phyloP scores from a whole-genome alignment of 2,329 filamentous ascomycete genomes.

The Magnaporthiopsis rhizophila region DNA sequence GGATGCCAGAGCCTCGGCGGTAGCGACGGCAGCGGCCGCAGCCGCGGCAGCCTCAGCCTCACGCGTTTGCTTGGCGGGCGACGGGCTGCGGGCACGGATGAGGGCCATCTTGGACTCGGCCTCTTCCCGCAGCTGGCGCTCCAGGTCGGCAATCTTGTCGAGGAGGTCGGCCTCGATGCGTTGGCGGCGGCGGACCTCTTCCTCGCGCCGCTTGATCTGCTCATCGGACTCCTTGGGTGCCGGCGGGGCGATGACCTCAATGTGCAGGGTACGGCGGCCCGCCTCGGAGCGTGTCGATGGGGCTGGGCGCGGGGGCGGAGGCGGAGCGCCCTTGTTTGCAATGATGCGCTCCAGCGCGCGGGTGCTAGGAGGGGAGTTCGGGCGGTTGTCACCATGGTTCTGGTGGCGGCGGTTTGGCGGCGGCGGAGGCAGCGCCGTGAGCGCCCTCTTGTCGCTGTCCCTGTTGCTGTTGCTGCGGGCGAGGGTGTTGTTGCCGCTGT shows the following conservation, averaged over 20 bases:
- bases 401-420: background rate
- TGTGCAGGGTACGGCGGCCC: slow-evolving; percentile 2
- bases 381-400: no score
- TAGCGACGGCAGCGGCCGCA: no score
- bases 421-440: background rate
- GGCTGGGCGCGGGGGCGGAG: background rate
- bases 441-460: background rate
- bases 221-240: background rate
- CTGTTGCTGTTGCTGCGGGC: background rate
- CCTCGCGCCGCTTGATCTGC: slow-evolving; percentile 6
- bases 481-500: background rate
- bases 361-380: background rate
- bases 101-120: slow-evolving; percentile 2
- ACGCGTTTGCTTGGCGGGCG: background rate
- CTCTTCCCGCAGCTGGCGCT: background rate
- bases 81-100: background rate
- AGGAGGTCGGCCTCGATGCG: slow-evolving; percentile 2
- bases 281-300: background rate
- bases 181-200: slow-evolving; percentile 1
- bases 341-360: background rate
- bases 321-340: background rate
- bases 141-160: slow-evolving; percentile 3
- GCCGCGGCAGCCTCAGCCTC: background rate
- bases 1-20: background rate
- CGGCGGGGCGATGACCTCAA: slow-evolving; percentile 3